Base-by-base conservation (phyloP, 371 early-diverging fungal species). In the Lichtheimia ornata region DNA sequence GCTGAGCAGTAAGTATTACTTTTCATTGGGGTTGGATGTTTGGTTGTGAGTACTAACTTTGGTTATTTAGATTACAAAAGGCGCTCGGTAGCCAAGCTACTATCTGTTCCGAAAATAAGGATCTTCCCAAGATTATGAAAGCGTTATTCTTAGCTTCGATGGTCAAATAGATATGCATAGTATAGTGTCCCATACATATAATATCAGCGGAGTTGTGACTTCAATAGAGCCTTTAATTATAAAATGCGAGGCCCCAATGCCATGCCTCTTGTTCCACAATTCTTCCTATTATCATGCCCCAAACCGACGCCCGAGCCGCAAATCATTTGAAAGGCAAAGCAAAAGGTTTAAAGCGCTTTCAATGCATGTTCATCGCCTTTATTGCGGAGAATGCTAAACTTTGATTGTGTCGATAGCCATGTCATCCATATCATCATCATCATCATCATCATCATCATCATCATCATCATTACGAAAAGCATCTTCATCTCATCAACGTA, bases 121-220 rank as follows among this genome's bases (percentile, higher is more conserved):
- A 91, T 45, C 73, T 92, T 45, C 93, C 93, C 18, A 86, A 89
- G 77, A 91, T 92, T 60, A 85, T 92, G 73, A 89, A 90, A 62
- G 83, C 87, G 12, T 81, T 92, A 20, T 91, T 92, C 63, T 73
- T 91, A 62, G 77, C 84, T 28, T 88, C 89, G 1, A 88, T 91
- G 90, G 58, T 89, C 51, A 91, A 88, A 69, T 61, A 63, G 57
- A 52, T 5, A 20, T 35, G 47, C 47, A 22, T 12, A 43, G 44
- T 2, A n/a, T 47, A 35, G 35, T 35, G 35, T 11, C 5, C 35
- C 6, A 28, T 28, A 28, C 7, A 28, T 28, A 35, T 35, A 9
- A 35, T 35, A 35, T 35, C 35, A 35, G 35, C 35, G 35, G 35
- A 35, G 35, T 35, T 52, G 53, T 52, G 28, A 24, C 27, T 53